These are phyloP conservation scores for Oenanthe javanica DNA, from an alignment of 140 eudicot species.

Conservation along the genomic window DNA sequence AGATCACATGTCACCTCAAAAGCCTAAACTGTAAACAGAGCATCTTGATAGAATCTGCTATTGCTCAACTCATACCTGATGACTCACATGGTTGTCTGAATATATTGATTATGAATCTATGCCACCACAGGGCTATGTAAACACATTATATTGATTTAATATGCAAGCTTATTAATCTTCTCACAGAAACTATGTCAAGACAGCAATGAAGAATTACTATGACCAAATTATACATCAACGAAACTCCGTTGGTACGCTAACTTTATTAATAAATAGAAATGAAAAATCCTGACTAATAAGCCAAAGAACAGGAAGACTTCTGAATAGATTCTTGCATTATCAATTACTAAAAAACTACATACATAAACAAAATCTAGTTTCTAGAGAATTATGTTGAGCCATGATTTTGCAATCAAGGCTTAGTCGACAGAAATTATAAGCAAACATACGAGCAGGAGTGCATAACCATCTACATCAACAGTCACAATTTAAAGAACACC, in stretches of 20 bases:
- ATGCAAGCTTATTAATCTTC: background rate
- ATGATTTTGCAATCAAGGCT: background rate
- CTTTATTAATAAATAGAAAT: too few relatives aligned
- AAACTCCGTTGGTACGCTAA: background rate
- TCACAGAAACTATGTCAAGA: background rate
- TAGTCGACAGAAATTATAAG: background rate
- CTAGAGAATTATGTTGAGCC: background rate
- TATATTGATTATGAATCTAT: conserved; percentile 18
- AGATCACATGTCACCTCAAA: background rate
- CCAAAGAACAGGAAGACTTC: background rate
- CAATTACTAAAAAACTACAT: background rate
- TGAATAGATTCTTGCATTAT: background rate
- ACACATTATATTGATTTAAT: background rate
- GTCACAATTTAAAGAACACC: background rate
- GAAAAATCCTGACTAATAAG: background rate
- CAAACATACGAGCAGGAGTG: background rate
- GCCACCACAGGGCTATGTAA: conserved; percentile 4
- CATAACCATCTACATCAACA: background rate
- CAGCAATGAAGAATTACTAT: background rate
- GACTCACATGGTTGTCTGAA: conserved; percentile 24
- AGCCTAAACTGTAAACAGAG: background rate
- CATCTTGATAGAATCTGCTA: background rate
- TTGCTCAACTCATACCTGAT: too few relatives aligned
- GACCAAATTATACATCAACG: background rate
- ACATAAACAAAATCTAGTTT: background rate